Base-by-base conservation (phyloP, 257 asterid genomes). In the Solanum paucissectum region DNA sequence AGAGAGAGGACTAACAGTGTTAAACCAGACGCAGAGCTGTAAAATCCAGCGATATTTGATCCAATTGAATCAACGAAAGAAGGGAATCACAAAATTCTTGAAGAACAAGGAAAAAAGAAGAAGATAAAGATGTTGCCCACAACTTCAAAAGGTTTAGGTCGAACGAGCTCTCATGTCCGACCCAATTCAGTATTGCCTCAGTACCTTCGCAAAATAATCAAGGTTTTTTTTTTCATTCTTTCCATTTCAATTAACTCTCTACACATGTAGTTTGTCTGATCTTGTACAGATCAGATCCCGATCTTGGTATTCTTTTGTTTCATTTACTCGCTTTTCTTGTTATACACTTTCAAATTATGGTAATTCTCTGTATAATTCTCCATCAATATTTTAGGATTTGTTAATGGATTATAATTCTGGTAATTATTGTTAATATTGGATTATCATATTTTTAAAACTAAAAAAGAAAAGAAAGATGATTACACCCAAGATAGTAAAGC, bases 181-280 rank as follows among this genome's bases (percentile, higher is more conserved):
- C 93, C 95, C 88, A 93, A 88, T 91, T 91, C 95, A 58, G 74
- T 92, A 88, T 90, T 97, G 84, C 98, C 98, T 86, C 98, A 93
- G 87, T 97, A 97, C 89, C 96, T 97, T 86, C 96, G 99, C 44
- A 92, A 98, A 93, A 95, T 97, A 85, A 90, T 97, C 95, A 95
- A 97, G 98, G 99, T 95, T 89, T 81, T 16, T 73, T 84, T 86
- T 84, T 86, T 52, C 88, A 34, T 33, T 77, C 60, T 55, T 52
- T 52, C 75, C 32, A 38, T 71, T 44, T 86, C 23, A 27, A 25
- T 44, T 3, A 13, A 77, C 64, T 42, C 9, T 77, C 37, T 27
- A 12, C 9, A 25, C 8, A 4, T 40, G 25, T 42, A 9, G 16
- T 27, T 79, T 44, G 13, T 46, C 64, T 44, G 60, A 79, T 49